Percentiles rank a stretch among this genome's conserved stretches.
These are phyloP conservation scores for Kondoa subrosea DNA, from an alignment of 768 basidiomycete genomes.

Conservation along the genomic window DNA sequence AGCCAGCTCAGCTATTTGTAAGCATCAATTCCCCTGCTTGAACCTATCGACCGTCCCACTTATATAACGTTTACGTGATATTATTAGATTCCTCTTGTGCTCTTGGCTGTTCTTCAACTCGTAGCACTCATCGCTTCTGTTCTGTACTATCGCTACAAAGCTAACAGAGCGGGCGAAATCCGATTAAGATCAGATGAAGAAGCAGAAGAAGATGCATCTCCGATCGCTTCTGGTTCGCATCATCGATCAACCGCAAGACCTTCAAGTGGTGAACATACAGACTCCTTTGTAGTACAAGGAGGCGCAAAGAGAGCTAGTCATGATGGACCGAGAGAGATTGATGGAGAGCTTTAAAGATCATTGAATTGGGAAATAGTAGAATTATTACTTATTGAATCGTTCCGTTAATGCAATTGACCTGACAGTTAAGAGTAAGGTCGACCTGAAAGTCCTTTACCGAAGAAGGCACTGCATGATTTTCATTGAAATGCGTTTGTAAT, in stretches of 20 bases:
- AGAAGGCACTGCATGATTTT: too few relatives aligned
- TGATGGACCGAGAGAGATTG: not conserved
- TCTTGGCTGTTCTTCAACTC: slow-evolving; percentile 33
- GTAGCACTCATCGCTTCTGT: slow-evolving; percentile 31
- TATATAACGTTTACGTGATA: too few relatives aligned
- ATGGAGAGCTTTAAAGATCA: slow-evolving; percentile 1
- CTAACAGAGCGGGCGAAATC: slow-evolving; percentile 31
- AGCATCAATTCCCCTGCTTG: not conserved
- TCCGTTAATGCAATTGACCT: too few relatives aligned
- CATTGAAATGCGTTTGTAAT: not conserved
- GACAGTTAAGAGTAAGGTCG: too few relatives aligned
- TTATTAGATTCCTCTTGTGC: slow-evolving; percentile 30
- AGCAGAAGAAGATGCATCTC: slow-evolving; percentile 14
- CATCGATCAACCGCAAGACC: not conserved
- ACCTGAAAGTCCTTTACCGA: too few relatives aligned
- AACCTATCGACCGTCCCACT: too few relatives aligned
- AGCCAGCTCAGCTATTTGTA: slow-evolving; percentile 32
- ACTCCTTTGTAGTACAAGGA: not conserved
- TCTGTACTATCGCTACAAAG: slow-evolving; percentile 31
- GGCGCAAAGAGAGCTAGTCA: not conserved
- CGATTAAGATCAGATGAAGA: slow-evolving; percentile 33
- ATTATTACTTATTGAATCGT: too few relatives aligned
- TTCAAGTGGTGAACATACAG: not conserved
- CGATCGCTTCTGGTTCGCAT: not conserved
- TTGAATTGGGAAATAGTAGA: too few relatives aligned